Evolutionary conservation across 192 early-diverging fungal species (phyloP).

Genomic region (Coemansia sp.): DNA sequence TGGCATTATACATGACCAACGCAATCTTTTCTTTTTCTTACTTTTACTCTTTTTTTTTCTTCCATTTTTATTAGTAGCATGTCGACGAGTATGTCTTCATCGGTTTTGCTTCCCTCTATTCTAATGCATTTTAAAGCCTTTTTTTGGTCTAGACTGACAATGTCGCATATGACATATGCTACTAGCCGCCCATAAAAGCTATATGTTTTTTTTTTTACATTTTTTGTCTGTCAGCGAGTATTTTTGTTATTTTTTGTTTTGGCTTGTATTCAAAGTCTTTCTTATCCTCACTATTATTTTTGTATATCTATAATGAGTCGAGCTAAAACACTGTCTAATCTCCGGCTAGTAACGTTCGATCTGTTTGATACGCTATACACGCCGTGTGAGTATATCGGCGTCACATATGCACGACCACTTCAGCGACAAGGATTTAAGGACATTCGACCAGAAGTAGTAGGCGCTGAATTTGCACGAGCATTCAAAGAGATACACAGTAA

Average conservation of each 20-base stretch:
- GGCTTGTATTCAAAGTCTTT: background rate
- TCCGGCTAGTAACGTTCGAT: slow-evolving; percentile 67
- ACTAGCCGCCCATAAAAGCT: slow-evolving; percentile 8
- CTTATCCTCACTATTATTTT: background rate
- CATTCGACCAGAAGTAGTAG: slow-evolving; percentile 26
- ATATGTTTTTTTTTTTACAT: background rate
- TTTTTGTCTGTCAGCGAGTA: background rate
- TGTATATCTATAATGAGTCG: background rate
- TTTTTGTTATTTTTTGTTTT: background rate
- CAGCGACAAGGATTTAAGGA: slow-evolving; percentile 51
- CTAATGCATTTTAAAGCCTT: background rate
- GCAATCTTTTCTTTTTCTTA: background rate
- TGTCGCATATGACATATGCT: background rate
- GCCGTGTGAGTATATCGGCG: slow-evolving; percentile 44
- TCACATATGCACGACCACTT: slow-evolving; percentile 38
- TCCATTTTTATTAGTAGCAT: slow-evolving; percentile 4
- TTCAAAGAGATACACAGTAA: slow-evolving; percentile 41
- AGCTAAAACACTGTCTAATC: slow-evolving; percentile 28
- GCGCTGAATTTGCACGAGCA: slow-evolving; percentile 39
- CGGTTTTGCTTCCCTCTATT: slow-evolving; percentile 13
- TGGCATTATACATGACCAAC: slow-evolving; percentile 13
- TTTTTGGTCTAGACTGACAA: background rate
- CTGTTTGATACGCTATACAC: slow-evolving; percentile 65
- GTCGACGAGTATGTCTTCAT: slow-evolving; percentile 8
- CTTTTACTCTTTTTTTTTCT: slow-evolving; percentile 12